Evolutionary conservation across 2,329 filamentous ascomycete species (phyloP).

Genomic region (Myriosclerotinia scirpicola): DNA sequence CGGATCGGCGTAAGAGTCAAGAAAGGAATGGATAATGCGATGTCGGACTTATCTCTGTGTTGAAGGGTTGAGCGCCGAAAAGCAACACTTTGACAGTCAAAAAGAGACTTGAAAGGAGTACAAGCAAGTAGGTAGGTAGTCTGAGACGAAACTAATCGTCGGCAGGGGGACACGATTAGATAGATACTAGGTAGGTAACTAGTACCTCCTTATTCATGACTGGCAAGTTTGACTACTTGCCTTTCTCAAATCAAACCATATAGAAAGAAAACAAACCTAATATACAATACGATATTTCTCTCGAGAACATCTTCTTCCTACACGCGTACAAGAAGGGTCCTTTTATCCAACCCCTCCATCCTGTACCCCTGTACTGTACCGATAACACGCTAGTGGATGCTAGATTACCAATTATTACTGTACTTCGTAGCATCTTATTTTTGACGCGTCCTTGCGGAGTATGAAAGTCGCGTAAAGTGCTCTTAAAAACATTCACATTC

Average conservation of each 20-base stretch:
- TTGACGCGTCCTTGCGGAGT: conserved; percentile 26
- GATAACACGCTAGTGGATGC: conserved; percentile 6
- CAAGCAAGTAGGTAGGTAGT: neutral
- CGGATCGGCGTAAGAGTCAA: conserved; percentile 12
- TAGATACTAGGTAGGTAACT: neutral
- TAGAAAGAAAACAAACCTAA: too few species aligned
- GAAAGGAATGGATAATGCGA: conserved; percentile 5
- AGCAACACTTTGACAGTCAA: neutral
- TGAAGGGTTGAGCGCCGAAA: neutral
- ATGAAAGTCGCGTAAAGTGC: conserved; percentile 23
- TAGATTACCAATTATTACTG: conserved; percentile 20
- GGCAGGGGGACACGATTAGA: conserved; percentile 5
- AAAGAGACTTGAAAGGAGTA: neutral
- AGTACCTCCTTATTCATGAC: too few species aligned
- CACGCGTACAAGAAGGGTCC: too few species aligned
- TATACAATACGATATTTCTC: too few species aligned
- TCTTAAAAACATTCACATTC: conserved; percentile 28
- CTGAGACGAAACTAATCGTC: conserved; percentile 14
- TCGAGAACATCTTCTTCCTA: too few species aligned
- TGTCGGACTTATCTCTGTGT: neutral
- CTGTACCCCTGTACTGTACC: too few species aligned
- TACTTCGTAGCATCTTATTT: neutral
- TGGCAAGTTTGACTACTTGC: too few species aligned
- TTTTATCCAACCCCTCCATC: too few species aligned
- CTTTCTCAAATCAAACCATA: too few species aligned